A percentile compares a stretch with the other conserved stretches of the same genome.
Evolutionary conservation across 257 asterid species (phyloP).

Genomic region (Nicotiana sylvestris): DNA sequence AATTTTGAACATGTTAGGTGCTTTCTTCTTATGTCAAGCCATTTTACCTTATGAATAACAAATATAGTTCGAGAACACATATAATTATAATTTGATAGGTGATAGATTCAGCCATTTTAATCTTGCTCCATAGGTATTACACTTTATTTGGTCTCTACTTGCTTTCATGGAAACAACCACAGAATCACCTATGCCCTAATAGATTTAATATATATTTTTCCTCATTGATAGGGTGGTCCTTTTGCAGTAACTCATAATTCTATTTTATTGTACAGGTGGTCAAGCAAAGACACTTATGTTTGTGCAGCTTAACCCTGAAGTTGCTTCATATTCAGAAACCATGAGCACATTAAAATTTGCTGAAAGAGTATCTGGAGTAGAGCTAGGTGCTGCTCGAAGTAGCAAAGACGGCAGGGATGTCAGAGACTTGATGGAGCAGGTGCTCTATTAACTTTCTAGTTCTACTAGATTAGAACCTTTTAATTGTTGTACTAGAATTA

Average conservation of each 20-base stretch:
- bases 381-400: slow-evolving; percentile 94
- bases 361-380: slow-evolving; percentile 92
- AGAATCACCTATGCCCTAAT: background rate
- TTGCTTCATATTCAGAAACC: slow-evolving; percentile 53
- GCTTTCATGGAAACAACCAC: background rate
- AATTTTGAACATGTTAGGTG: background rate
- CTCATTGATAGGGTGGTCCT: background rate
- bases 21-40: background rate
- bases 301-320: slow-evolving; percentile 94
- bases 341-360: slow-evolving; percentile 89
- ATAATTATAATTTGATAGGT: background rate
- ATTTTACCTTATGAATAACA: background rate
- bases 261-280: slow-evolving; percentile 56
- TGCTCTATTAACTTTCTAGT: slow-evolving; percentile 8
- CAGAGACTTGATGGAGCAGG: slow-evolving; percentile 94
- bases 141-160: background rate
- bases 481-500: background rate
- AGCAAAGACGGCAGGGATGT: slow-evolving; percentile 86
- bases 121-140: background rate
- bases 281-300: slow-evolving; percentile 96
- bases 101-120: background rate
- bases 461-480: background rate
- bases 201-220: background rate
- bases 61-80: background rate
- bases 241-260: background rate